These are phyloP conservation scores for Puccinia coronata DNA, from an alignment of 1,284 basidiomycete genomes.

Conservation along the genomic window DNA sequence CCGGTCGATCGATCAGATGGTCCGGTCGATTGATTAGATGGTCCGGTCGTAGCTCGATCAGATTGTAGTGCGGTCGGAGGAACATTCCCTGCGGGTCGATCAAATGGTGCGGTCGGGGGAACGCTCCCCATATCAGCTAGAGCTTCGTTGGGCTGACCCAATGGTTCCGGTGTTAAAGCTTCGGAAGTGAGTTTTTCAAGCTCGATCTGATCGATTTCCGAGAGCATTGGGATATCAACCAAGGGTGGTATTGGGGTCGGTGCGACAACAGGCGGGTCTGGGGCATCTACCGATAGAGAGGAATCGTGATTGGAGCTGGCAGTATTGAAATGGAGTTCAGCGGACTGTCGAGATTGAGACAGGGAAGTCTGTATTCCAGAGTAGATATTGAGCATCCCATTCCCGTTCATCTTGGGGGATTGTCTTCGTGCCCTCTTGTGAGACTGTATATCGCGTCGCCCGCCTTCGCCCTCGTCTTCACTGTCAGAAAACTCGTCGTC, in stretches of 20 bases:
- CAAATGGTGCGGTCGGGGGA: too few relatives aligned
- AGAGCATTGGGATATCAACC: slow-evolving; percentile 41
- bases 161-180: too few relatives aligned
- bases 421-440: slow-evolving; percentile 51
- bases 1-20: too few relatives aligned
- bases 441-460: slow-evolving; percentile 64
- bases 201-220: slow-evolving; percentile 30
- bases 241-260: not conserved
- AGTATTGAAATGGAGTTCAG: slow-evolving; percentile 38
- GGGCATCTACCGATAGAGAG: not conserved
- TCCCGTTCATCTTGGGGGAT: slow-evolving; percentile 20
- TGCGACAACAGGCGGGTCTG: not conserved
- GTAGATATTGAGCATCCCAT: slow-evolving; percentile 19
- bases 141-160: too few relatives aligned
- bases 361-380: slow-evolving; percentile 11
- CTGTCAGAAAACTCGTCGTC: slow-evolving; percentile 67
- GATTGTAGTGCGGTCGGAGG: too few relatives aligned
- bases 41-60: too few relatives aligned
- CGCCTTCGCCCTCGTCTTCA: slow-evolving; percentile 75
- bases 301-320: slow-evolving; percentile 18
- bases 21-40: too few relatives aligned
- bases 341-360: slow-evolving; percentile 16
- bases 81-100: too few relatives aligned
- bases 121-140: too few relatives aligned
- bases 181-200: slow-evolving; percentile 28